Evolutionary conservation across 2,329 filamentous ascomycete species (phyloP).

Genomic region (Amesomyces nigricolor): DNA sequence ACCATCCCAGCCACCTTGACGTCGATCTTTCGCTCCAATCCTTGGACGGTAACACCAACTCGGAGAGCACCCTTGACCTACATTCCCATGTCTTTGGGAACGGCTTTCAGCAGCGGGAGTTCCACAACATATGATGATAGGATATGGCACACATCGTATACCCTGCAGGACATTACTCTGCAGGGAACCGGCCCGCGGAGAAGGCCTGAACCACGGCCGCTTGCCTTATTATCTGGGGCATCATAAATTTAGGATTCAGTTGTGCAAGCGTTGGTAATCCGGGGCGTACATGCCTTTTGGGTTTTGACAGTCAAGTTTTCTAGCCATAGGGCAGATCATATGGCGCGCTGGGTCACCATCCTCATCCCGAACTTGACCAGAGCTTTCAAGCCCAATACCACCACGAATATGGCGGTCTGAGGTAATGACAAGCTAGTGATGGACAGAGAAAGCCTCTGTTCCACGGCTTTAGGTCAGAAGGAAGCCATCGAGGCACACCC

Average conservation of each 20-base stretch:
- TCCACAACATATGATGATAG: conserved; percentile 37
- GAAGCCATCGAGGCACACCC: no score
- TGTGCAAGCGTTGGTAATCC: no score
- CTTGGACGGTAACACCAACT: no score
- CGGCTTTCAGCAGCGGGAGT: conserved; percentile 12
- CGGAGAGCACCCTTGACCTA: conserved; percentile 18
- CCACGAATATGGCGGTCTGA: no score
- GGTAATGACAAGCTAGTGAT: no score
- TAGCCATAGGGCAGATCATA: no score
- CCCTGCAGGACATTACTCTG: conserved; percentile 39
- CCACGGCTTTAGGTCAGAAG: no score
- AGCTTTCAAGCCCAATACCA: no score
- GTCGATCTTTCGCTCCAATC: conserved; percentile 3
- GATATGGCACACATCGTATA: conserved; percentile 43
- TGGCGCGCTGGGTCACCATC: no score
- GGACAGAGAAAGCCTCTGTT: no score
- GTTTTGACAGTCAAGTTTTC: not conserved
- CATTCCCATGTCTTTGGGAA: conserved; percentile 17
- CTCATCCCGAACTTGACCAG: no score
- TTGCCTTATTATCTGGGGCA: conserved; percentile 1
- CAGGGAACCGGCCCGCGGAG: conserved; percentile 20
- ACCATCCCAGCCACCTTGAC: conserved; percentile 1
- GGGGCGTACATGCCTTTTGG: not conserved
- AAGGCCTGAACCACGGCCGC: conserved; percentile 1
- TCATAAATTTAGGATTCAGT: conserved; percentile 6